Evolutionary conservation across 768 basidiomycete species (phyloP).

Genomic region (Naematelia encephala): DNA sequence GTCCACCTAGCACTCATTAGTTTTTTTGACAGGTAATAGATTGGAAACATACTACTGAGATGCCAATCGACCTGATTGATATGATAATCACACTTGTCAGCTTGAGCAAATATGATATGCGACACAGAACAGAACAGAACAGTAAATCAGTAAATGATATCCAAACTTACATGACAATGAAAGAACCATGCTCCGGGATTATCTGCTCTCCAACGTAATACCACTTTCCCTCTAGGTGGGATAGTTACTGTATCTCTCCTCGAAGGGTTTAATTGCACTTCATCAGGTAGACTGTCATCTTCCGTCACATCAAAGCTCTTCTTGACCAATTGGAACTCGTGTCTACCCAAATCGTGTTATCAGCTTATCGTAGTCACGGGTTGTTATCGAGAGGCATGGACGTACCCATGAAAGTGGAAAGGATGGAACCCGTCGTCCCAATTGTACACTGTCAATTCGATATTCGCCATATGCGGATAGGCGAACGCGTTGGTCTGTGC

Average conservation of each 20-base stretch:
- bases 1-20: constrained; percentile 55
- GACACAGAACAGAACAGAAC: background rate
- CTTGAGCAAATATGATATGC: background rate
- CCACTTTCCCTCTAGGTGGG: constrained; percentile 65
- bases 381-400: background rate
- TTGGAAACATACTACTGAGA: constrained; percentile 1
- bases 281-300: constrained; percentile 71
- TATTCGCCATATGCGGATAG: constrained; percentile 67
- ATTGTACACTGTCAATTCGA: constrained; percentile 64
- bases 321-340: constrained; percentile 76
- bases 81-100: no score
- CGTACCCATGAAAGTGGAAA: constrained; percentile 78
- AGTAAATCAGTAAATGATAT: background rate
- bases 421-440: constrained; percentile 46
- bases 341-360: constrained; percentile 40
- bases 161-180: constrained; percentile 58
- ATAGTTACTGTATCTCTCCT: constrained; percentile 86
- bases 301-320: constrained; percentile 65
- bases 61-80: constrained; percentile 47
- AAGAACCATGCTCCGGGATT: constrained; percentile 79
- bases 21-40: no score
- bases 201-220: constrained; percentile 76
- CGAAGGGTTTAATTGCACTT: constrained; percentile 79
- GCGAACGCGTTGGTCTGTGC: constrained; percentile 64
- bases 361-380: background rate